Evolutionary conservation across 2,329 filamentous ascomycete species (phyloP), one percentile per base, ranked within the genome.

Genomic region (Pseudocercospora fijiensis): DNA sequence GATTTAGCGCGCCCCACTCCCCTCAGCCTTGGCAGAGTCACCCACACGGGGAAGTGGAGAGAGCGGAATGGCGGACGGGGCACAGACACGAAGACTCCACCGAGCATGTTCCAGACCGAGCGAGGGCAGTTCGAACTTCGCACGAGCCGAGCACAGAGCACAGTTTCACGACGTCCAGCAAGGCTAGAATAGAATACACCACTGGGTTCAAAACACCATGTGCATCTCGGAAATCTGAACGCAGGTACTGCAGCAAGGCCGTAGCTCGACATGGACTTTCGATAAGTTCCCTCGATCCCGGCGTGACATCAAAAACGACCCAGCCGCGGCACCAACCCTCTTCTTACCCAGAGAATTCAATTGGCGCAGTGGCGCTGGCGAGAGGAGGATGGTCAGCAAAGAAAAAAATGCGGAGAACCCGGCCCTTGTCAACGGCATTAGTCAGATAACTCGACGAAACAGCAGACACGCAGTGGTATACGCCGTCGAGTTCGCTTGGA

Each of bases 331-430:
- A 28, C 8, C 49, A 53, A 11, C 22, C 22, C 18, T 53, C 26
- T n/a, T 53, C 24, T 27, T 4, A 16, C 33, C 16, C 33, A 22
- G 49, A n/a, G 16, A 13, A 28, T n/a, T n/a, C n/a, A n/a, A n/a
- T 30, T 53, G 24, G 26, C 26, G 49, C 49, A 13, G 49, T 24
- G 24, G 49, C 11, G 18, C 49, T 26, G 26, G 22, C 7, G 22
- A 53, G 24, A 53, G 37, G 55, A 57, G 37, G 55, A 57, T 57
- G 13, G 55, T 57, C 33, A 57, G 55, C n/a, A n/a, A n/a, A n/a
- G n/a, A n/a, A n/a, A 27, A 56, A 56, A 57, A 27, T 57, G 55
- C 55, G 55, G 55, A 57, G 55, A 57, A 57, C 30, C 30, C 18
- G n/a, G 28, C 18, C 20, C 9, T 45, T 41, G 30, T 57, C 55